phyloP scores from a whole-genome alignment of 768 basidiomycete genomes.

The Pleurotus tuoliensis region DNA sequence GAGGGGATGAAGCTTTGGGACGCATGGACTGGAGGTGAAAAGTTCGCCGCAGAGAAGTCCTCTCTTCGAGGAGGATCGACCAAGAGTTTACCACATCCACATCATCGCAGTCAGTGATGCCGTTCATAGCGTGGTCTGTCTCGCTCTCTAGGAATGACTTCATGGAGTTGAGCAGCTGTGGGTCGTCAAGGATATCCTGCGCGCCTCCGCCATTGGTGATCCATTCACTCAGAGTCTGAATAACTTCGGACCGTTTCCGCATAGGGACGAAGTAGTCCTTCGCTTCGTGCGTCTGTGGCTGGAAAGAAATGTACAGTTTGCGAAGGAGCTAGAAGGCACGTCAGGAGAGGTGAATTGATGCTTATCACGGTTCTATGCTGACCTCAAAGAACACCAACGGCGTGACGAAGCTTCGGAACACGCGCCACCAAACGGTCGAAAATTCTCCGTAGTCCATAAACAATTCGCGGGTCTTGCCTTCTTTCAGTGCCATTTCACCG shows the following conservation, averaged over 20 bases:
- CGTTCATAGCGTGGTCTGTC: conserved; percentile 48
- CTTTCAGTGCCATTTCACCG: conserved; percentile 75
- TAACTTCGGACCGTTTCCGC: conserved; percentile 54
- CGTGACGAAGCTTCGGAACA: conserved; percentile 77
- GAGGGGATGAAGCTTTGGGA: conserved; percentile 35
- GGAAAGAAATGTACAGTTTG: conserved; percentile 63
- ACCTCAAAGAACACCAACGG: conserved; percentile 86
- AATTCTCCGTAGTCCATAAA: conserved; percentile 73
- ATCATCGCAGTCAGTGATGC: conserved; percentile 36
- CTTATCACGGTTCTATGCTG: conserved; percentile 15
- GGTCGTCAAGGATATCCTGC: conserved; percentile 74
- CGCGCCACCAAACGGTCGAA: conserved; percentile 77
- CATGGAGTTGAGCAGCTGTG: conserved; percentile 55
- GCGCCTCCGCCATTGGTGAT: conserved; percentile 68
- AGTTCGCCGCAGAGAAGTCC: conserved; percentile 33
- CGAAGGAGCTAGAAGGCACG: conserved; percentile 54
- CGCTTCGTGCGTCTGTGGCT: conserved; percentile 36
- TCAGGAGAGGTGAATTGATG: neutral
- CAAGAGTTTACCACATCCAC: conserved; percentile 43
- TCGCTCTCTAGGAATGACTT: conserved; percentile 55
- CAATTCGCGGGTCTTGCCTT: conserved; percentile 70
- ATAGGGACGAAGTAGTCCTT: conserved; percentile 47
- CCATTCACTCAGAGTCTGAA: conserved; percentile 71
- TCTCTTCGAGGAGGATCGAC: conserved; percentile 39
- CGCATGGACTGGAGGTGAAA: conserved; percentile 59